phyloP scores from a whole-genome alignment of 73 alveolate genomes.

The Paramecium tetraurelia region DNA sequence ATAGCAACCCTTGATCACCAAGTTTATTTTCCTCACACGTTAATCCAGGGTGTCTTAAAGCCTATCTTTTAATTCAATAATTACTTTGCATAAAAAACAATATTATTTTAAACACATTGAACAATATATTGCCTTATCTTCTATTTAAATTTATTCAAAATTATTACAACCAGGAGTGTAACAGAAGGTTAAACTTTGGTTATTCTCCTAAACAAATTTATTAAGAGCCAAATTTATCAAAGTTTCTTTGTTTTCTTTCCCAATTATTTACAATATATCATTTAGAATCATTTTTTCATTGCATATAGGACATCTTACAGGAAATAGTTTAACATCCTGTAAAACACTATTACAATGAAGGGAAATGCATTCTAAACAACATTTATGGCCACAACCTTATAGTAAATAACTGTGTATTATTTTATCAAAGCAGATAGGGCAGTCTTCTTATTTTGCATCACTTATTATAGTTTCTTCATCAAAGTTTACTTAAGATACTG shows the following conservation, averaged over 20 bases:
- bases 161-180: background rate
- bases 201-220: conserved; percentile 16
- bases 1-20: background rate
- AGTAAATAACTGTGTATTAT: background rate
- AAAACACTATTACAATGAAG: background rate
- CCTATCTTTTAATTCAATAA: background rate
- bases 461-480: background rate
- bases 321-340: background rate
- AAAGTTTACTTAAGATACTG: background rate
- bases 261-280: background rate
- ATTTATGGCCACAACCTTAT: conserved; percentile 17
- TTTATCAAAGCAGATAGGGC: conserved; percentile 16
- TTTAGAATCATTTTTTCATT: background rate
- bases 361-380: conserved; percentile 30
- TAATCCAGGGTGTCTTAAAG: conserved; percentile 18
- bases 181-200: background rate
- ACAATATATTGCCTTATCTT: background rate
- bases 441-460: background rate
- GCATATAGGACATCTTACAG: conserved; percentile 15
- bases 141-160: background rate
- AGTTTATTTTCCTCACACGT: conserved; percentile 22
- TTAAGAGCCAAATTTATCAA: background rate
- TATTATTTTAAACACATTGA: background rate
- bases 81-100: conserved; percentile 40
- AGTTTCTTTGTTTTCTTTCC: background rate